Percentiles rank a stretch among this genome's conserved stretches.
These are phyloP conservation scores for Phaseolus coccineus DNA, from an alignment of 331 rosid species.

Conservation along the genomic window DNA sequence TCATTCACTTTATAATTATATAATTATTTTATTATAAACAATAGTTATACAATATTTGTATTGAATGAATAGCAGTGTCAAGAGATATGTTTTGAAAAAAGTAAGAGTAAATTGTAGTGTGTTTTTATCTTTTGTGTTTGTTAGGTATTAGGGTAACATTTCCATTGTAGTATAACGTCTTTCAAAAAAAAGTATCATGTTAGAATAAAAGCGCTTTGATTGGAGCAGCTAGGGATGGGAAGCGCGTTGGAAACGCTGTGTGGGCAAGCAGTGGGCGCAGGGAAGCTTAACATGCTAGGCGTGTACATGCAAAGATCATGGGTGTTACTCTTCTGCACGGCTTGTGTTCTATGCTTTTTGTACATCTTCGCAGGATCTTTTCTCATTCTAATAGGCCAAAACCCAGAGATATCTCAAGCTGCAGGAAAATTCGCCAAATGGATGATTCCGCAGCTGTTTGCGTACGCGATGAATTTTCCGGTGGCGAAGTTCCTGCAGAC, in stretches of 20 bases:
- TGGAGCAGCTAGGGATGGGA: slow-evolving; percentile 77
- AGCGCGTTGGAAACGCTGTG: slow-evolving; percentile 86
- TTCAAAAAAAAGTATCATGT: too few relatives aligned
- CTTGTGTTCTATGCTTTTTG: slow-evolving; percentile 39
- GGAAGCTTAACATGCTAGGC: slow-evolving; percentile 78
- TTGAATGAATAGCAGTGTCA: too few relatives aligned
- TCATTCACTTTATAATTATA: too few relatives aligned
- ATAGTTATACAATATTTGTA: too few relatives aligned
- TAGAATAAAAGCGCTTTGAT: background rate
- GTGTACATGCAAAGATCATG: slow-evolving; percentile 85
- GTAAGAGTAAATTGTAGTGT: too few relatives aligned
- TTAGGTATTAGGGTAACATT: too few relatives aligned
- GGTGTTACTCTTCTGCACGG: slow-evolving; percentile 60
- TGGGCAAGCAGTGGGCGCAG: slow-evolving; percentile 87
- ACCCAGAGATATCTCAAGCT: slow-evolving; percentile 56
- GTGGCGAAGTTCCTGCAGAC: slow-evolving; percentile 75
- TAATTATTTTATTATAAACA: too few relatives aligned
- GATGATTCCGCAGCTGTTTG: slow-evolving; percentile 87
- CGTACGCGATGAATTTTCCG: slow-evolving; percentile 74
- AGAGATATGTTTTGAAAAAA: too few relatives aligned
- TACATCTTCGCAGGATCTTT: slow-evolving; percentile 64
- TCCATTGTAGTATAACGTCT: too few relatives aligned
- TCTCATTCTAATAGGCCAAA: slow-evolving; percentile 60
- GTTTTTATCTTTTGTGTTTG: too few relatives aligned
- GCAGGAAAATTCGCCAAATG: slow-evolving; percentile 71